Evolutionary conservation across 495 filamentous ascomycete genomes (phyloP).

Genomic region (Durotheca rogersii): DNA sequence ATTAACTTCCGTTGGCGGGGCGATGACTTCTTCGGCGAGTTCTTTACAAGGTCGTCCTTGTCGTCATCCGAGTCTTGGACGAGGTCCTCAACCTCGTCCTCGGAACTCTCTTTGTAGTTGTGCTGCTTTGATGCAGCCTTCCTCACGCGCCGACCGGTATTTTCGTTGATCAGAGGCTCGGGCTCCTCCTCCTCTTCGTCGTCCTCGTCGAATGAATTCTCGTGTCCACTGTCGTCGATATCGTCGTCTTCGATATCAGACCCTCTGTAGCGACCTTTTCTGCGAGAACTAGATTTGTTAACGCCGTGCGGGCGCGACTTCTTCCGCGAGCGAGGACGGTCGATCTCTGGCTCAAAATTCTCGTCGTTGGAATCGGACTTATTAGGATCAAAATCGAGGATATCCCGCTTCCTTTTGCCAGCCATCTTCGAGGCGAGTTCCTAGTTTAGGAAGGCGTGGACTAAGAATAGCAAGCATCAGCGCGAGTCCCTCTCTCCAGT

Average conservation of each 20-base stretch:
- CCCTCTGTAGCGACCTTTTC: slow-evolving; percentile 47
- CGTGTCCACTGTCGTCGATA: slow-evolving; percentile 54
- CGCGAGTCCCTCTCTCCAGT: too few species aligned
- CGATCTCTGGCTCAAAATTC: slow-evolving; percentile 61
- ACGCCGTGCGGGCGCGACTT: slow-evolving; percentile 38
- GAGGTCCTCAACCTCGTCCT: slow-evolving; percentile 39
- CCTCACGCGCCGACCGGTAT: slow-evolving; percentile 67
- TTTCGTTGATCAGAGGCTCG: slow-evolving; percentile 61
- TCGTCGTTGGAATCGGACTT: slow-evolving; percentile 84
- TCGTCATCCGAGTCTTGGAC: slow-evolving; percentile 37
- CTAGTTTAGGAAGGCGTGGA: not conserved
- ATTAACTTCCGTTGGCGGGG: slow-evolving; percentile 31
- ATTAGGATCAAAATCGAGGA: slow-evolving; percentile 72
- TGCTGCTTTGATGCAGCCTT: slow-evolving; percentile 54
- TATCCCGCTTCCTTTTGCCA: slow-evolving; percentile 62
- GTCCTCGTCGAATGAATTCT: slow-evolving; percentile 60
- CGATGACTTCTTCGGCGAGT: slow-evolving; percentile 29
- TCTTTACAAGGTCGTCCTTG: slow-evolving; percentile 25
- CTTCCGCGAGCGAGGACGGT: slow-evolving; percentile 47
- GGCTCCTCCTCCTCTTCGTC: slow-evolving; percentile 62
- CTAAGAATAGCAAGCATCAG: too few species aligned
- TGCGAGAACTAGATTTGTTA: slow-evolving; percentile 40
- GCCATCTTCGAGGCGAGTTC: slow-evolving; percentile 41
- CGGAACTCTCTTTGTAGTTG: slow-evolving; percentile 51
- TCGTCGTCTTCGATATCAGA: slow-evolving; percentile 74